phyloP scores from a whole-genome alignment of 1,139 yeast genomes.

The Neolecta irregularis region DNA sequence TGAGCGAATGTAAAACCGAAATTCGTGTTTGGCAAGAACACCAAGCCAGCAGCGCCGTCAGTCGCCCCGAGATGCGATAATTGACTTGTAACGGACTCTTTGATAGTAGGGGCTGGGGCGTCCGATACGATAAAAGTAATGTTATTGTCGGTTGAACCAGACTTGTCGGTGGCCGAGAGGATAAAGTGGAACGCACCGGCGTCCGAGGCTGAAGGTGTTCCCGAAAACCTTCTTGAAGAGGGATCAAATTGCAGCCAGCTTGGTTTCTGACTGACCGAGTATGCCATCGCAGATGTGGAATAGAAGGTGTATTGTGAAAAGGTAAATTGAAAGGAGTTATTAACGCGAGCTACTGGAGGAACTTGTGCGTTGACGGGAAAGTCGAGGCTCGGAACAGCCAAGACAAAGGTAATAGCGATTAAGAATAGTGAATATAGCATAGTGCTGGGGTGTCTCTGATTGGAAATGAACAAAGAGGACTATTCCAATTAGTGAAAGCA shows the following conservation, averaged over 20 bases:
- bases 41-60: constrained; percentile 57
- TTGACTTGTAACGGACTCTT: constrained; percentile 15
- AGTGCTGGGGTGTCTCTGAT: too few relatives aligned
- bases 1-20: constrained; percentile 49
- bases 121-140: constrained; percentile 15
- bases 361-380: constrained; percentile 71
- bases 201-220: constrained; percentile 43
- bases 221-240: constrained; percentile 43
- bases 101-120: constrained; percentile 16
- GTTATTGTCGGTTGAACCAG: constrained; percentile 14
- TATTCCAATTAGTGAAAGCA: too few relatives aligned
- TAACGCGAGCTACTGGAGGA: constrained; percentile 73
- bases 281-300: constrained; percentile 31
- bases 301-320: constrained; percentile 55
- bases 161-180: constrained; percentile 42
- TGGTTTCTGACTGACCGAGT: constrained; percentile 48
- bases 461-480: too few relatives aligned
- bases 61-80: constrained; percentile 17
- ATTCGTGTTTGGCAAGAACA: constrained; percentile 49
- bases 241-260: constrained; percentile 64
- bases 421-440: too few relatives aligned
- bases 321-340: constrained; percentile 47
- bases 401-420: too few relatives aligned
- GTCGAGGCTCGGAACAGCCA: constrained; percentile 33
- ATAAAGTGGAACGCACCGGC: constrained; percentile 33